These are phyloP conservation scores for Aspergillus neotritici DNA, from an alignment of 2,329 filamentous ascomycete species.

Conservation along the genomic window DNA sequence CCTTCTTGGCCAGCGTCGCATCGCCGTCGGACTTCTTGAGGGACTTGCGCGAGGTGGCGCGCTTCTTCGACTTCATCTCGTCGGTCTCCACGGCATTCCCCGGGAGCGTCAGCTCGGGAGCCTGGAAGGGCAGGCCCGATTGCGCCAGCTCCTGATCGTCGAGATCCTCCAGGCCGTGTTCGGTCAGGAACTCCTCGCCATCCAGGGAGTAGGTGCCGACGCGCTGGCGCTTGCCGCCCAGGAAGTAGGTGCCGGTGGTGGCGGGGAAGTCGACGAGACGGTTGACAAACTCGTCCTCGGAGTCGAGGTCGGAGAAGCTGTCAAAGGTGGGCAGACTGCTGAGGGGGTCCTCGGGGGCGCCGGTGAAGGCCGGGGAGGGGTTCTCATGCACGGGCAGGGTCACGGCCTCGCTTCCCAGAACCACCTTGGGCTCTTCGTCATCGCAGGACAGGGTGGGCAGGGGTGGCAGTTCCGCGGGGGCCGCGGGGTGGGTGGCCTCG, in stretches of 20 bases:
- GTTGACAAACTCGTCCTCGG: slow-evolving; percentile 79
- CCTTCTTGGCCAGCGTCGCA: slow-evolving; percentile 22
- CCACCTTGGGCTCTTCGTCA: slow-evolving; percentile 35
- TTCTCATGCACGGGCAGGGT: slow-evolving; percentile 35
- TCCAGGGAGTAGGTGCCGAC: slow-evolving; percentile 65
- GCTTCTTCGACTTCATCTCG: slow-evolving; percentile 48
- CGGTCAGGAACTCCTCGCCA: slow-evolving; percentile 70
- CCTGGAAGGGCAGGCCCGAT: slow-evolving; percentile 58
- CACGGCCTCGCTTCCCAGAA: slow-evolving; percentile 32
- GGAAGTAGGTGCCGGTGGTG: slow-evolving; percentile 54
- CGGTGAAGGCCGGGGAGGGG: slow-evolving; percentile 36
- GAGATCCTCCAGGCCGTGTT: slow-evolving; percentile 69
- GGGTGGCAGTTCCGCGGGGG: slow-evolving; percentile 58
- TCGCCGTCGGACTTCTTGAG: slow-evolving; percentile 29
- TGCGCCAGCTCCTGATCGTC: slow-evolving; percentile 62
- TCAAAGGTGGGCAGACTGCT: slow-evolving; percentile 69
- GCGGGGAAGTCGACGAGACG: slow-evolving; percentile 65
- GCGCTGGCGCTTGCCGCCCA: slow-evolving; percentile 65
- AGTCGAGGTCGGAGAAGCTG: slow-evolving; percentile 82
- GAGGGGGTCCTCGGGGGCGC: slow-evolving; percentile 44
- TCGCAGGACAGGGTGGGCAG: slow-evolving; percentile 48
- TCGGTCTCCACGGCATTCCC: slow-evolving; percentile 40
- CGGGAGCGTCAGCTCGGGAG: slow-evolving; percentile 33
- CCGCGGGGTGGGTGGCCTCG: slow-evolving; percentile 40
- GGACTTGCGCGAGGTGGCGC: slow-evolving; percentile 35